Conservation (phyloP, 352 stramenopile genomes). For the Pythium dissotocum region DNA sequence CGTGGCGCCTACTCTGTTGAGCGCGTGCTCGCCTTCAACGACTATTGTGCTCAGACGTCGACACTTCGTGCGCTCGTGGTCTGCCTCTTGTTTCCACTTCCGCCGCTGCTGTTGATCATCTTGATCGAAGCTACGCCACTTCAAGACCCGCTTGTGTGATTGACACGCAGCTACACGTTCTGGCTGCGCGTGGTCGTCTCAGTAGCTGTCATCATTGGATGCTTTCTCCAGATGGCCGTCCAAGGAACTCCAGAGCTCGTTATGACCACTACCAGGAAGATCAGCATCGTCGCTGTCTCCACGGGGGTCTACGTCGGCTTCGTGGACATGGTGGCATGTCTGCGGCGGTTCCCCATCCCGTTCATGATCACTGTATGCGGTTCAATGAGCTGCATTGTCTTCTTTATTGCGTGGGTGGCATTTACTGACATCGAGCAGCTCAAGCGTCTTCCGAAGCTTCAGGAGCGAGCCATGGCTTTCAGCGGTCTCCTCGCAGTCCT, state of each 20-base stretch:
- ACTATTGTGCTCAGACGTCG: not conserved
- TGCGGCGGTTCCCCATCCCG: not conserved
- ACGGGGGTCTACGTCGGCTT: not conserved
- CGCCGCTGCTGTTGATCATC: not conserved
- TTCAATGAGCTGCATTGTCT: not conserved
- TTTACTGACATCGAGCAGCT: not conserved
- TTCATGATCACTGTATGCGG: not conserved
- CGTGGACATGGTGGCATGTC: not conserved
- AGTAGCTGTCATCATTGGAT: not conserved
- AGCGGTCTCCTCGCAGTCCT: not conserved
- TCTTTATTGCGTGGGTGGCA: not conserved
- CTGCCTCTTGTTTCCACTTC: not conserved
- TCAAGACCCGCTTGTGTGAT: not conserved
- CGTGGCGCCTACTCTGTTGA: not conserved
- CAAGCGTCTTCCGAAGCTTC: not conserved
- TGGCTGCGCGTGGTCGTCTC: not conserved
- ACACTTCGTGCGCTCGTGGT: not conserved
- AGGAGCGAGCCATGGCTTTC: not conserved
- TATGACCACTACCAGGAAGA: not conserved
- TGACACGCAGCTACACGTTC: not conserved
- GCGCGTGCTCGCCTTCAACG: not conserved
- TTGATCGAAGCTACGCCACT: not conserved
- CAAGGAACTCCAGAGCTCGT: not conserved
- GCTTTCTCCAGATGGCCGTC: not conserved
- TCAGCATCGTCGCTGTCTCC: not conserved